Conservation (phyloP, 169 alveolate genomes). For the Blepharisma undulans region DNA sequence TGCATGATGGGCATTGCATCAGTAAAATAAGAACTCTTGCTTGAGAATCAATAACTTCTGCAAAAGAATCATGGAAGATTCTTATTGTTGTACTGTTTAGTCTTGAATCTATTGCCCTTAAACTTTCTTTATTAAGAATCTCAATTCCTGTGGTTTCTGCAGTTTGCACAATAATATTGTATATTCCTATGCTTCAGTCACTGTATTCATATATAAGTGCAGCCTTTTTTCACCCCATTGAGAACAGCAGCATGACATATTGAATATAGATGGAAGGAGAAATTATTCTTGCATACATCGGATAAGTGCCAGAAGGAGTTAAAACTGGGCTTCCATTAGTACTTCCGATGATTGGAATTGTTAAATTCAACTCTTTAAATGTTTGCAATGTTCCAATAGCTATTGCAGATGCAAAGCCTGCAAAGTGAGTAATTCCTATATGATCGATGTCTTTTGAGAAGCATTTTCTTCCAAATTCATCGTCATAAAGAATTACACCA, state of each 20-base stretch:
- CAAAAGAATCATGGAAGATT: background rate
- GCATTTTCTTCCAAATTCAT: background rate
- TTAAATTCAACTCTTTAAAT: background rate
- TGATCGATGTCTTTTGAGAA: background rate
- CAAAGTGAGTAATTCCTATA: background rate
- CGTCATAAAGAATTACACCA: conserved; percentile 15
- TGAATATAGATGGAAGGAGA: background rate
- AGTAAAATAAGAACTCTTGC: background rate
- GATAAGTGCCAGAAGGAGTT: background rate
- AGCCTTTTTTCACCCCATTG: background rate
- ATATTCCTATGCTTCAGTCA: too few species aligned
- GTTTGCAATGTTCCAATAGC: background rate
- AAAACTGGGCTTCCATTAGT: background rate
- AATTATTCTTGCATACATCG: background rate
- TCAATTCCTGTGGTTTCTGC: too few species aligned
- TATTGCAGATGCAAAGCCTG: background rate
- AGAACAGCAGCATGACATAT: background rate
- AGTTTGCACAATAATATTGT: too few species aligned
- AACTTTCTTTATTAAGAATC: background rate
- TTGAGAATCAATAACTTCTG: background rate
- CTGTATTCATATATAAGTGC: background rate
- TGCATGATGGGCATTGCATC: background rate
- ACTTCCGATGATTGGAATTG: background rate
- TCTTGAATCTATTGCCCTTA: background rate
- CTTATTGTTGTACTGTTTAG: background rate